A percentile compares a stretch with the other conserved stretches of the same genome.
Evolutionary conservation across 2,329 filamentous ascomycete species (phyloP).

Genomic region (Alternaria dauci): DNA sequence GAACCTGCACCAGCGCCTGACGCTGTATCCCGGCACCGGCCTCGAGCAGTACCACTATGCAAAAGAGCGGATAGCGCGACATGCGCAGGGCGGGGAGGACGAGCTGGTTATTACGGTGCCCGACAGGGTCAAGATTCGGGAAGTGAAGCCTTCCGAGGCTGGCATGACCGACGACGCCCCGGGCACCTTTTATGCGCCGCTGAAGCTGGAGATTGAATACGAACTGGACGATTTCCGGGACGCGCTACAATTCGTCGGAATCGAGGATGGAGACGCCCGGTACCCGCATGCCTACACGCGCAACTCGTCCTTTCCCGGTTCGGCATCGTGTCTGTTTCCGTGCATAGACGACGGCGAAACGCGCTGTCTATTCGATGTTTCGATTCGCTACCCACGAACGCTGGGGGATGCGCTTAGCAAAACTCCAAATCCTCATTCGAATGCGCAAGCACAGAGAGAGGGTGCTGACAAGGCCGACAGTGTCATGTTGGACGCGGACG

Average conservation of each 20-base stretch:
- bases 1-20: constrained; percentile 74
- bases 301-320: constrained; percentile 79
- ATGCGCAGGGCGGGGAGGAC: constrained; percentile 62
- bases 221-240: constrained; percentile 78
- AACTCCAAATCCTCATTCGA: constrained; percentile 35
- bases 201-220: constrained; percentile 78
- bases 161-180: constrained; percentile 35
- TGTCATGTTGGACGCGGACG: constrained; percentile 45
- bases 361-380: constrained; percentile 86
- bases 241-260: constrained; percentile 89
- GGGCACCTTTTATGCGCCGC: constrained; percentile 61
- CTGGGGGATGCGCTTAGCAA: constrained; percentile 75
- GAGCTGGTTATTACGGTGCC: constrained; percentile 69
- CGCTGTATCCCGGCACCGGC: constrained; percentile 68
- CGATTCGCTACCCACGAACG: constrained; percentile 84
- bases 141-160: constrained; percentile 64
- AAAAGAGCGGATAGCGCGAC: constrained; percentile 70
- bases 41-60: constrained; percentile 81
- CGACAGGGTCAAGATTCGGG: constrained; percentile 67
- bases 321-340: constrained; percentile 86
- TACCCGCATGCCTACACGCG: constrained; percentile 94
- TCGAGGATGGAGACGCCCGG: constrained; percentile 78
- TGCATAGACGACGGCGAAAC: constrained; percentile 87
- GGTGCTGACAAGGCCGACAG: constrained; percentile 43
- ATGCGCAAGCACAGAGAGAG: constrained; percentile 23